Conservation (phyloP, 306 rosid species). For the Vachellia collinsii region DNA sequence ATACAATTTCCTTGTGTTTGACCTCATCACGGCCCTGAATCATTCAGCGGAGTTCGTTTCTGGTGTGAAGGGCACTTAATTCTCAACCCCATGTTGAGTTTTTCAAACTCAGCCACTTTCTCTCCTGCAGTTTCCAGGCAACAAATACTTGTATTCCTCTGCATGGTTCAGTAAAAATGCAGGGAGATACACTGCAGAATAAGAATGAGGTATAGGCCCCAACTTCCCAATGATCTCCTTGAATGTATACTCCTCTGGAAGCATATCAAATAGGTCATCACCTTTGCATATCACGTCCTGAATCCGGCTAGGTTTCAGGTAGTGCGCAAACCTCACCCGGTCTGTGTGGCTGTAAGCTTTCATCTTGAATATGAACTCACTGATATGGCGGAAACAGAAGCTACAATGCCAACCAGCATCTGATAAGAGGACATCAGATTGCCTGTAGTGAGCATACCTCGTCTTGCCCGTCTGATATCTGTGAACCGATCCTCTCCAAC, state of each 20-base stretch:
- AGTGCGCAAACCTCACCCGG: constrained; percentile 76
- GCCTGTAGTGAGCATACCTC: constrained; percentile 79
- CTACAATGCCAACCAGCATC: constrained; percentile 97
- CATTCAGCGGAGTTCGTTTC: constrained; percentile 29
- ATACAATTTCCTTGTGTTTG: constrained; percentile 30
- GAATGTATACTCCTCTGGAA: constrained; percentile 89
- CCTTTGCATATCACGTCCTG: constrained; percentile 86
- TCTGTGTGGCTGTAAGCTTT: constrained; percentile 87
- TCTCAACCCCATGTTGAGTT: not conserved
- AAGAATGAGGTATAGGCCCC: constrained; percentile 88
- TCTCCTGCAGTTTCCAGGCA: constrained; percentile 87
- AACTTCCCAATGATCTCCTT: constrained; percentile 85
- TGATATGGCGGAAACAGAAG: constrained; percentile 83
- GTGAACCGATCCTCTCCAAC: constrained; percentile 92
- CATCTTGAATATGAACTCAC: constrained; percentile 83
- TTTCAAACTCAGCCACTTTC: constrained; percentile 73
- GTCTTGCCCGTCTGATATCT: constrained; percentile 67
- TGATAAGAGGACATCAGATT: constrained; percentile 56
- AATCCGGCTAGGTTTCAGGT: constrained; percentile 67
- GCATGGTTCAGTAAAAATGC: constrained; percentile 76
- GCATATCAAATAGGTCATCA: constrained; percentile 83
- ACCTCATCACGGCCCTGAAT: constrained; percentile 26
- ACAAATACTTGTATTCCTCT: constrained; percentile 63
- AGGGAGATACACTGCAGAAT: constrained; percentile 90
- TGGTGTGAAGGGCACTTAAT: constrained; percentile 34